phyloP scores from a whole-genome alignment of 1,139 yeast species.

The Pichia sp. region DNA sequence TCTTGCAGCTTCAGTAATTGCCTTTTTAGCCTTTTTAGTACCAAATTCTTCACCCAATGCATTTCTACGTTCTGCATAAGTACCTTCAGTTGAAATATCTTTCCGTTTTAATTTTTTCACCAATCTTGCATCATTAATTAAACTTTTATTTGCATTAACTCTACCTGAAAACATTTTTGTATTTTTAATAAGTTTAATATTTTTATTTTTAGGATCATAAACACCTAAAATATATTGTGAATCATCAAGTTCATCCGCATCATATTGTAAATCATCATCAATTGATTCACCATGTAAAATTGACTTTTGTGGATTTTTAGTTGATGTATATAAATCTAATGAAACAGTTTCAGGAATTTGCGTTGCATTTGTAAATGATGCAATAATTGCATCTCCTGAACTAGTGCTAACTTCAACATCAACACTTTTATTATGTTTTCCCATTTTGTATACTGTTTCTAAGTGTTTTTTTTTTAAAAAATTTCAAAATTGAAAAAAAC shows the following conservation, averaged over 20 bases:
- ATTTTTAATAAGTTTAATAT: conserved; percentile 46
- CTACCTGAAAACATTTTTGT: conserved; percentile 14
- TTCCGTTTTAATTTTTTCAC: conserved; percentile 12
- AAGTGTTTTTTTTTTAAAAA: not conserved
- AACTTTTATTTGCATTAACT: conserved; percentile 7
- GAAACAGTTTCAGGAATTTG: conserved; percentile 51
- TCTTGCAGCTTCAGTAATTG: conserved; percentile 72
- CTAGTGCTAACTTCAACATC: conserved; percentile 19
- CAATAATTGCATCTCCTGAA: conserved; percentile 22
- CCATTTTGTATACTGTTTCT: not conserved
- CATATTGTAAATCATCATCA: conserved; percentile 51
- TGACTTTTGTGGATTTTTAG: conserved; percentile 12
- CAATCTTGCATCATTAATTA: conserved; percentile 15
- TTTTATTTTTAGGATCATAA: conserved; percentile 54
- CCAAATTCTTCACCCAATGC: conserved; percentile 95
- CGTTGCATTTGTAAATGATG: conserved; percentile 71
- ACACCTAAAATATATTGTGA: conserved; percentile 46
- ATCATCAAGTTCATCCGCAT: conserved; percentile 46
- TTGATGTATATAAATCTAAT: conserved; percentile 43
- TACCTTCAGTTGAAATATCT: conserved; percentile 8
- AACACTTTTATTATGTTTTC: not conserved
- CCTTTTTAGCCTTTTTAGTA: conserved; percentile 92
- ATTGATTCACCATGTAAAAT: conserved; percentile 76
- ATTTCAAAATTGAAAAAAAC: too few relatives aligned
- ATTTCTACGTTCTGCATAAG: conserved; percentile 48